These are phyloP conservation scores for Metschnikowia borealis DNA, from an alignment of 805 yeast genomes.

Conservation along the genomic window DNA sequence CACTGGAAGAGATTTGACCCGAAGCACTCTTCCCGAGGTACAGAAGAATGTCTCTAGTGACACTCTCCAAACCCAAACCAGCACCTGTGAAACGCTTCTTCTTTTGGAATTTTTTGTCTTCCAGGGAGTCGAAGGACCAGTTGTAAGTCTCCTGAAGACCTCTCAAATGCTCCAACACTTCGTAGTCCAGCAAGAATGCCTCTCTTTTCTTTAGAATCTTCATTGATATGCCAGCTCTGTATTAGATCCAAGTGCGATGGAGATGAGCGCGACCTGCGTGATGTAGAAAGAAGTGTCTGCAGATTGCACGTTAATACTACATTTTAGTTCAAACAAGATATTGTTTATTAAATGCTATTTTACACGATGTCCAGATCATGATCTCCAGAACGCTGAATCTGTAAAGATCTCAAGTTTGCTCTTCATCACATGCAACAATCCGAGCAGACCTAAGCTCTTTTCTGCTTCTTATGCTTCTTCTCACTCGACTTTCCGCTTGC, in stretches of 20 bases:
- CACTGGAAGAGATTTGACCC: conserved; percentile 20
- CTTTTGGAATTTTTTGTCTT: conserved; percentile 21
- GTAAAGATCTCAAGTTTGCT: background rate
- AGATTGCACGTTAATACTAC: background rate
- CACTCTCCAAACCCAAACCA: conserved; percentile 45
- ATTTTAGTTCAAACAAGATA: background rate
- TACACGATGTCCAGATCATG: conserved; percentile 9
- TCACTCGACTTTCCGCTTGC: conserved; percentile 72
- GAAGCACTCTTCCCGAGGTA: conserved; percentile 34
- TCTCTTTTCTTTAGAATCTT: conserved; percentile 52
- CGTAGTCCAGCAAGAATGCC: conserved; percentile 59
- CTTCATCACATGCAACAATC: background rate
- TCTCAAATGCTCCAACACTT: conserved; percentile 54
- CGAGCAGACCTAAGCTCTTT: conserved; percentile 20
- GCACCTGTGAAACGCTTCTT: conserved; percentile 34
- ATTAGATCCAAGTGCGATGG: background rate
- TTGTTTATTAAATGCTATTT: conserved; percentile 9
- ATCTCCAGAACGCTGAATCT: background rate
- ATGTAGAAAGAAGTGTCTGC: background rate
- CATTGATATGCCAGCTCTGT: conserved; percentile 16
- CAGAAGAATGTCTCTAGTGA: conserved; percentile 45
- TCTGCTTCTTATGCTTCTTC: conserved; percentile 45
- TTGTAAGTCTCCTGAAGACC: conserved; percentile 44
- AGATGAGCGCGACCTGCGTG: conserved; percentile 1
- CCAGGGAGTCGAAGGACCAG: conserved; percentile 41